A percentile compares a stretch with the other conserved stretches of the same genome.
Evolutionary conservation across 164 flowering plant species (phyloP).

Genomic region (Umbellularia californica): DNA sequence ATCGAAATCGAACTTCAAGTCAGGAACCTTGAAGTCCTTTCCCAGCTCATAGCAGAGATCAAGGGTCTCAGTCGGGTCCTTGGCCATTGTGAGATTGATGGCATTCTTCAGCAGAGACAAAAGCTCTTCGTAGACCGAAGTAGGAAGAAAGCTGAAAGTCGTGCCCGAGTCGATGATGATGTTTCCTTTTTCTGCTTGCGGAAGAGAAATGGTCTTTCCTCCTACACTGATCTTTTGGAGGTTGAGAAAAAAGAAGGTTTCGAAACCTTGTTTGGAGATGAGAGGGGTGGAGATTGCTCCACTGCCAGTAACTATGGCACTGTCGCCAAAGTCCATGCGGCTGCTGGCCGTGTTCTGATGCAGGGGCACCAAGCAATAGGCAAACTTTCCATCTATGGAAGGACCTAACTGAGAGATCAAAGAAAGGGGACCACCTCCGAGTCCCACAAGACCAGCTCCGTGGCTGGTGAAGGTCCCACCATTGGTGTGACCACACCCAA

Average conservation of each 20-base stretch:
- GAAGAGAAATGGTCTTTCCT: constrained; percentile 3
- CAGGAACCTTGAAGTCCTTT: constrained; percentile 9
- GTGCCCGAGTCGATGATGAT: constrained; percentile 71
- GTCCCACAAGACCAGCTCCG: constrained; percentile 48
- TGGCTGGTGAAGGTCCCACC: constrained; percentile 27
- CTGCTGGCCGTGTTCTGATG: constrained; percentile 10
- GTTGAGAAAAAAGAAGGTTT: constrained; percentile 37
- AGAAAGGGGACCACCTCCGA: constrained; percentile 46
- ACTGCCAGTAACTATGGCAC: constrained; percentile 25
- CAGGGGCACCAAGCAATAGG: constrained; percentile 51
- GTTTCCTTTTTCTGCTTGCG: constrained; percentile 24
- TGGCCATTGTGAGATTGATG: background rate
- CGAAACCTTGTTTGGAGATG: background rate
- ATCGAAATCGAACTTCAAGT: constrained; percentile 24
- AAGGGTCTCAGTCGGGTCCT: background rate
- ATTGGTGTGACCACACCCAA: constrained; percentile 56
- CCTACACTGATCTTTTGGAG: constrained; percentile 46
- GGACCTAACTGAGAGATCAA: constrained; percentile 34
- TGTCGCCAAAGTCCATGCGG: constrained; percentile 33
- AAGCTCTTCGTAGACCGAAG: constrained; percentile 12
- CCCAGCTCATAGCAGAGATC: constrained; percentile 17
- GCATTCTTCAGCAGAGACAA: constrained; percentile 10
- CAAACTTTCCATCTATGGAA: constrained; percentile 39
- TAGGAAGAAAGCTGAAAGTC: constrained; percentile 30
- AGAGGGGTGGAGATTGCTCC: constrained; percentile 42